Evolutionary conservation across 1,284 basidiomycete species (phyloP).

Genomic region (Sporisorium reilianum): DNA sequence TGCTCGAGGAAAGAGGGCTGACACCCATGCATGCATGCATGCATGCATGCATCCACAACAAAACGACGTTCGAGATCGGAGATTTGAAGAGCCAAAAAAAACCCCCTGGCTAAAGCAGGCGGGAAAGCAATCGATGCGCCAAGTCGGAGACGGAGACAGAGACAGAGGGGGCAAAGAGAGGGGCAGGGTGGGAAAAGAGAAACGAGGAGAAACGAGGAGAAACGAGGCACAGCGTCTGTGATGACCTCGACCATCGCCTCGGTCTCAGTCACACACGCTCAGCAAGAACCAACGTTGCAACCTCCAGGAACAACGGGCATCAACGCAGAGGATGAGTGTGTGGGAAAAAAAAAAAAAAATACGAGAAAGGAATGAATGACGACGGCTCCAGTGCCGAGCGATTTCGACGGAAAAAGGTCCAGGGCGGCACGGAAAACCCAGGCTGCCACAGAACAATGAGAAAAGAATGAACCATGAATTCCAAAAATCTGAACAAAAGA

Average conservation of each 20-base stretch:
- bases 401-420: conserved; percentile 1
- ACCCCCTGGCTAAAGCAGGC: neutral
- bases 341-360: neutral
- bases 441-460: neutral
- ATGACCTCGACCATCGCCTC: neutral
- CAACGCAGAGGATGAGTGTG: neutral
- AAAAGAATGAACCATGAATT: too few relatives aligned
- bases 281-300: too few relatives aligned
- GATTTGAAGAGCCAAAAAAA: conserved; percentile 3
- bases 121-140: too few relatives aligned
- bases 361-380: conserved; percentile 34
- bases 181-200: neutral
- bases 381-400: conserved; percentile 13
- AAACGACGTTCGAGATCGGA: conserved; percentile 20
- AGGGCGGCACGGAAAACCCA: too few relatives aligned
- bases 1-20: too few relatives aligned
- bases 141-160: too few relatives aligned
- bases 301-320: neutral
- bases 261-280: too few relatives aligned
- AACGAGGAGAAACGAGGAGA: neutral
- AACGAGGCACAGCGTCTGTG: neutral
- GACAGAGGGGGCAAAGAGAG: neutral
- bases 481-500: too few relatives aligned
- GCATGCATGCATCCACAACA: too few relatives aligned
- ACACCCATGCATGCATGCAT: neutral